phyloP scores from a whole-genome alignment of 139 green algal genomes.

The Chlamydomonas applanata region DNA sequence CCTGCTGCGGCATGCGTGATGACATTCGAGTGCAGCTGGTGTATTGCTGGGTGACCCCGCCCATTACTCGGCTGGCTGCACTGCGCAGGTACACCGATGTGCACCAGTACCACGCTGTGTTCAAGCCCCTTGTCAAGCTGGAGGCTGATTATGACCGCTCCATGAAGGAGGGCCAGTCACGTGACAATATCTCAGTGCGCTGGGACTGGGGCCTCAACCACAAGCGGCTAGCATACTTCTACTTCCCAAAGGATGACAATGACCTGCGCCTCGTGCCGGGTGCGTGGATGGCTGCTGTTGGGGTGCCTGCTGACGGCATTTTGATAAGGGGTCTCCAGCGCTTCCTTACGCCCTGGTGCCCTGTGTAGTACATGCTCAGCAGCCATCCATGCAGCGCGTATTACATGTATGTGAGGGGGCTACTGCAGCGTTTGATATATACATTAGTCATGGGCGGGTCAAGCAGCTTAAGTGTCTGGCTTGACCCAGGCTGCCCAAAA shows the following conservation, averaged over 20 bases:
- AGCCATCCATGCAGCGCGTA: too few species aligned
- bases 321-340: background rate
- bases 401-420: too few species aligned
- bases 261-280: conserved; percentile 46
- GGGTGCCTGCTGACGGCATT: too few species aligned
- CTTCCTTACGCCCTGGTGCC: background rate
- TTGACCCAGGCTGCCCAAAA: too few species aligned
- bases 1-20: too few species aligned
- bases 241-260: conserved; percentile 78
- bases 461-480: too few species aligned
- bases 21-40: too few species aligned
- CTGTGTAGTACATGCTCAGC: too few species aligned
- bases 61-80: too few species aligned
- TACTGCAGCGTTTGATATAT: too few species aligned
- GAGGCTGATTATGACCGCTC: conserved; percentile 92
- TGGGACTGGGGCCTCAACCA: conserved; percentile 95
- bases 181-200: conserved; percentile 83
- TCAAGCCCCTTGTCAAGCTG: conserved; percentile 78
- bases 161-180: conserved; percentile 85
- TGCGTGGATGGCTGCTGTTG: background rate
- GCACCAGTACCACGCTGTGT: conserved; percentile 34
- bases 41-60: too few species aligned
- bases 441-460: too few species aligned
- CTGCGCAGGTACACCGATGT: conserved; percentile 21
- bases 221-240: conserved; percentile 86